These are phyloP conservation scores for Botrytis cinerea DNA, from an alignment of 2,329 filamentous ascomycete genomes.

Conservation along the genomic window DNA sequence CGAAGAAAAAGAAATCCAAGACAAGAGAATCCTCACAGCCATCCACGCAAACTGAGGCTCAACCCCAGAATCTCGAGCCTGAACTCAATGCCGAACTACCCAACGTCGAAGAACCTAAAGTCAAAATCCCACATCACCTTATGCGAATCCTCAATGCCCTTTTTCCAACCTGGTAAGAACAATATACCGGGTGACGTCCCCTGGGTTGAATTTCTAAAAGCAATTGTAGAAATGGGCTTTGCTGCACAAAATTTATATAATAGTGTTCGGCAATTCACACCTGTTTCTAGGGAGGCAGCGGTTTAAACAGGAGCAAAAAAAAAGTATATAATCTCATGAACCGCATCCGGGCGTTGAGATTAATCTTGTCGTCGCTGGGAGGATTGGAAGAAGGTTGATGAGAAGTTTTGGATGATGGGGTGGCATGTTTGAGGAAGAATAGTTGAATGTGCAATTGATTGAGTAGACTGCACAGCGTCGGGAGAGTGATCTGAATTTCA, in stretches of 20 bases:
- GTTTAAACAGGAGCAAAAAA: neutral
- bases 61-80: neutral
- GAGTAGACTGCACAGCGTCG: accelerated
- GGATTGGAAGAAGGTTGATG: neutral
- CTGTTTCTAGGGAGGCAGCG: neutral
- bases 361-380: neutral
- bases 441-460: neutral
- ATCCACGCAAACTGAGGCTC: neutral
- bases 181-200: neutral
- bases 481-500: neutral
- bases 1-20: neutral
- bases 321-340: neutral
- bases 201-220: neutral
- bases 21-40: neutral
- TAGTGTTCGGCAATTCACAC: neutral
- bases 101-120: neutral
- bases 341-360: neutral
- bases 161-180: neutral
- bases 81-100: neutral
- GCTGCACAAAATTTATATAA: neutral
- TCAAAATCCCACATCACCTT: neutral
- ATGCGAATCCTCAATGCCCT: neutral
- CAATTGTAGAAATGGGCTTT: neutral
- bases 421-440: constrained; percentile 5
- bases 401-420: neutral